Conservation (phyloP, 805 yeast genomes). For the Isabelozyma rhagii region DNA sequence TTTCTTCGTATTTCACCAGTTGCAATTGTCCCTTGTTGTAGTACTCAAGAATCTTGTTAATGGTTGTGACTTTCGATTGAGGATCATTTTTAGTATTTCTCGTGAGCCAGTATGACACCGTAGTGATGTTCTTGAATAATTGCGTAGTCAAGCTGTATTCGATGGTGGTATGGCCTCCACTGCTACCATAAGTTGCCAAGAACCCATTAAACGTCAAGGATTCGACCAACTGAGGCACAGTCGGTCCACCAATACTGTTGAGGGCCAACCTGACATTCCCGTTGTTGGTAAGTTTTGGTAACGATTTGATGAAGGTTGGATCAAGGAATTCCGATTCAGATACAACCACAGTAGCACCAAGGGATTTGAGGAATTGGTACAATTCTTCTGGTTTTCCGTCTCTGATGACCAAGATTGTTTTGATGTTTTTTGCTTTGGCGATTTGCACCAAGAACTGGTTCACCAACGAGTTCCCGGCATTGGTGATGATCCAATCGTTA, state of each 20-base stretch:
- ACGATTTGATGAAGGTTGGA: conserved; percentile 4
- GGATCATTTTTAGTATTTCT: conserved; percentile 43
- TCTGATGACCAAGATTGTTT: conserved; percentile 25
- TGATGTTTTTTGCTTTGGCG: conserved; percentile 20
- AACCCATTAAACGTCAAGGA: conserved; percentile 23
- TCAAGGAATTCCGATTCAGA: conserved; percentile 21
- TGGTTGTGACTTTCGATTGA: conserved; percentile 52
- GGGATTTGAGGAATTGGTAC: conserved; percentile 2
- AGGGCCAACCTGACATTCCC: conserved; percentile 27
- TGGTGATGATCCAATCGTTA: conserved; percentile 31
- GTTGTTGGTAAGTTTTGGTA: conserved; percentile 14
- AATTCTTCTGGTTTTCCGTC: conserved; percentile 24
- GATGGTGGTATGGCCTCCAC: conserved; percentile 11
- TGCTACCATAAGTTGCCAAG: conserved; percentile 26
- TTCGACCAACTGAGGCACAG: conserved; percentile 16
- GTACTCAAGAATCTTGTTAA: conserved; percentile 52
- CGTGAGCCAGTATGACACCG: conserved; percentile 31
- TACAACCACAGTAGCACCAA: conserved; percentile 32
- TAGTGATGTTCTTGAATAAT: conserved; percentile 27
- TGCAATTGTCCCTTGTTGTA: conserved; percentile 35
- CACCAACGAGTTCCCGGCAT: conserved; percentile 35
- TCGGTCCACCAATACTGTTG: conserved; percentile 25
- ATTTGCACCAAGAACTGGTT: conserved; percentile 27
- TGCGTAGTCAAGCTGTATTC: conserved; percentile 19
- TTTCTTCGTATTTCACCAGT: background rate